Evolutionary conservation across 116 monocot species (phyloP).

Genomic region (Papilionanthe hybrid): DNA sequence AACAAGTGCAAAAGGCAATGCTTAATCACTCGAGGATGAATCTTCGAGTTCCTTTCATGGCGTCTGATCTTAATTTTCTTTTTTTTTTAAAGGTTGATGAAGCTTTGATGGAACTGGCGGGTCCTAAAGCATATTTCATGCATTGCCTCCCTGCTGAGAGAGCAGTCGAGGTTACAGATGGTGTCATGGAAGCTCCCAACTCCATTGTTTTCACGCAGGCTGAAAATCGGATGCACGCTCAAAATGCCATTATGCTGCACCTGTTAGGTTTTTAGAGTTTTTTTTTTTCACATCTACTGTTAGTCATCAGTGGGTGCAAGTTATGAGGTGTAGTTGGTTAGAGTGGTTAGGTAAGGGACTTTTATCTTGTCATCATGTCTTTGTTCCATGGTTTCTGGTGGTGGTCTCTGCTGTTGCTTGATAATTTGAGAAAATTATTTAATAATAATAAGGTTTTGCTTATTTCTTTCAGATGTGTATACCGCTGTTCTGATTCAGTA

Average conservation of each 20-base stretch:
- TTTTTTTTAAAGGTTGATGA: conserved; percentile 62
- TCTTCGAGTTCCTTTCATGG: no score
- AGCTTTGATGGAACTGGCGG: conserved; percentile 79
- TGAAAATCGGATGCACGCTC: conserved; percentile 93
- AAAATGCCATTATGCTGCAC: conserved; percentile 93
- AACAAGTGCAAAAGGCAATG: no score
- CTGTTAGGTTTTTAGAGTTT: conserved; percentile 49
- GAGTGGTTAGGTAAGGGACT: neutral
- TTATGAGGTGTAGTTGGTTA: neutral
- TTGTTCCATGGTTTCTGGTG: neutral
- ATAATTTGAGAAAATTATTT: neutral
- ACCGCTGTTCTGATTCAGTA: no score
- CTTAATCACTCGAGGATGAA: no score
- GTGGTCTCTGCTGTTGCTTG: neutral
- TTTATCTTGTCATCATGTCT: neutral
- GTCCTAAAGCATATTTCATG: conserved; percentile 84
- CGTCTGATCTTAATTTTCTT: neutral
- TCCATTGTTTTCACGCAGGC: conserved; percentile 95
- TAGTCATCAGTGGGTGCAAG: neutral
- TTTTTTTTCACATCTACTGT: neutral
- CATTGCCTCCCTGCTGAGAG: conserved; percentile 91
- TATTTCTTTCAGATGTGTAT: no score
- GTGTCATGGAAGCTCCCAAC: conserved; percentile 72
- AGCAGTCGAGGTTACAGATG: conserved; percentile 88
- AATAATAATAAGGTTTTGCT: no score